Base-by-base conservation (phyloP, 345 rosid species). In the Hibiscus mutabilis region DNA sequence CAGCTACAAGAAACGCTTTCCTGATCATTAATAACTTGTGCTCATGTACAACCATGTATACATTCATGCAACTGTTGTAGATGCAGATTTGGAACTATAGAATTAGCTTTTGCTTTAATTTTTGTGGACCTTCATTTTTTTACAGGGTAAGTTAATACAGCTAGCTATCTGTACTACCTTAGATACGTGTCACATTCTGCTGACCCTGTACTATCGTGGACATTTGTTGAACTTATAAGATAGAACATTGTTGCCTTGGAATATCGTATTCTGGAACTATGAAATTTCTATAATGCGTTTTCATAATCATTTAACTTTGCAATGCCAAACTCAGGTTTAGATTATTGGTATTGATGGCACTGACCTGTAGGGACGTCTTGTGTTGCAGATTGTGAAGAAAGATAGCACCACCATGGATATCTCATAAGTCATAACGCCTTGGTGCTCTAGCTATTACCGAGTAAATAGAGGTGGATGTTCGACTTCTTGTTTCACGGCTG, bases 311-410 rank as follows among this genome's bases (percentile, higher is more conserved):
- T 61, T 60, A 21, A 25, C 25, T 22, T 22, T 10, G 31, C 57
- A 24, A 10, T 14, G 8, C 19, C 21, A 19, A 60, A 71, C 67
- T 60, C 12, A 14, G 33, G 59, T 73, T 42, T 58, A 49, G 4
- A 44, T 66, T 25, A 15, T 66, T 14, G 16, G 16, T 27, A 47
- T 35, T 63, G 49, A 63, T 63, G 10, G 4, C 74, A 70, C 60
- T 61, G 25, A 72, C 57, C 11, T 37, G 12, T 27, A 25, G 52
- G 55, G 37, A 29, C 53, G 31, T 37, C 49, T 60, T 37, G 7
- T 66, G 2, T 49, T 82, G 58, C 86, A 89, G 97, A 77, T 89
- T 71, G 86, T 83, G 82, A 91, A 83, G 82, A 86, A 78, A 69
- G 92, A 84, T 69, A 68, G 35, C 19, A 73, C 80, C 42, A 62